Base-by-base conservation (phyloP, 1,284 basidiomycete genomes). In the Leccinum pallidistipes region DNA sequence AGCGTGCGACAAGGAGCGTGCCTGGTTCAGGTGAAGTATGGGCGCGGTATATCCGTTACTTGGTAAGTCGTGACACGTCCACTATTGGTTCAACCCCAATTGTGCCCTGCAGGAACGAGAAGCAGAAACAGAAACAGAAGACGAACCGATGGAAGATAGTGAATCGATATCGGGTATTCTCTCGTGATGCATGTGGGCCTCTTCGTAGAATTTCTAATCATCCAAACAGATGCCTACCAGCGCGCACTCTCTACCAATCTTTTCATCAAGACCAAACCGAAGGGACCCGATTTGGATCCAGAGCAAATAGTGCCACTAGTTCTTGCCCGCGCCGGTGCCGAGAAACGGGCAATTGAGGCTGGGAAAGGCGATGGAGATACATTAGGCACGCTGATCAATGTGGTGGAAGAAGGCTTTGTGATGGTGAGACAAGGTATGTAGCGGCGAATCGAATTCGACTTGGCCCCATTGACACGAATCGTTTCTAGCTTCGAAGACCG, bases 1-100 rank as follows among this genome's bases (percentile, higher is more conserved):
- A 75, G 59, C 79, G 89, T 47, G 89, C 88, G 14, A 71, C 83
- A 21, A 81, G 88, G 62, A 90, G 88, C 68, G 82, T 87, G 0
- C 91, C 91, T 29, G 82, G 79, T 12, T 88, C 81, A 29, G 90
- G 88, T 14, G 84, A 87, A 66, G 77, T 91, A 8, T 92, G 90
- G 87, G 85, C 88, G 3, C 79, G 84, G 34, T 90, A 91, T 69
- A 83, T 94, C 21, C 83, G 89, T 54, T 82, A 83, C 66, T 66
- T 90, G 73, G 91, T 89, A 56, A 36, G 69, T 59, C 38, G 10
- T 18, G 38, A 16, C 16, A 36, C 47, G 14, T 31, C 2, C 3
- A 32, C 43, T 45, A 9, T 50, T 29, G 1, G 10, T 29, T 60
- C 8, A n/a, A 2, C 18, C 12, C 62, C 56, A 3, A 69, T 29